Percentiles rank a stretch among this genome's conserved stretches.
phyloP scores from a whole-genome alignment of 164 flowering plant species.

The Hamamelis virginiana region DNA sequence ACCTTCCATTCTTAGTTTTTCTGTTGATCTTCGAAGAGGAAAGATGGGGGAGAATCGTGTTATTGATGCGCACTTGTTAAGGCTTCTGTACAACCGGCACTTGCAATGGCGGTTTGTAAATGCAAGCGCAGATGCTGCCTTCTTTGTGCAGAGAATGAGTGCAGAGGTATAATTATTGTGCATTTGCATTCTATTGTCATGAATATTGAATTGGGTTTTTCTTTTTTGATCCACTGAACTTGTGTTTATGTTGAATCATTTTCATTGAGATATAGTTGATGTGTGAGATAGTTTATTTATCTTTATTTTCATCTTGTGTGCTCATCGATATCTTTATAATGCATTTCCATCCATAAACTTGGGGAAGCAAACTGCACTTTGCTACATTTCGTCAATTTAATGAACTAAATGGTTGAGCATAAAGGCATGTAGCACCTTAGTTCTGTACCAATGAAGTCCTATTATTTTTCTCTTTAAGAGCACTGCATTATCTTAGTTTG shows the following conservation, averaged over 20 bases:
- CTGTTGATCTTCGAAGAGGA: conserved; percentile 68
- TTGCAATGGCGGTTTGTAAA: conserved; percentile 86
- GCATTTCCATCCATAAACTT: neutral
- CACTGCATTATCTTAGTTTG: neutral
- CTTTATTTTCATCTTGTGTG: neutral
- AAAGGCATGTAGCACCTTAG: neutral
- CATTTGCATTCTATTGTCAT: neutral
- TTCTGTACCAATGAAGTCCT: neutral
- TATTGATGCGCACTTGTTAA: conserved; percentile 70
- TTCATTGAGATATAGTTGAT: neutral
- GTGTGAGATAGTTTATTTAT: neutral
- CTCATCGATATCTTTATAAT: neutral
- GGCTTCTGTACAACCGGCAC: conserved; percentile 70
- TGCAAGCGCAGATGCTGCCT: conserved; percentile 67
- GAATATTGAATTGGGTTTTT: neutral
- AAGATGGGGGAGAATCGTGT: conserved; percentile 71
- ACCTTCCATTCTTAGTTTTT: conserved; percentile 70
- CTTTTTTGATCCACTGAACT: neutral
- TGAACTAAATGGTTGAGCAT: too few species aligned
- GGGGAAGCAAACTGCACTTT: neutral
- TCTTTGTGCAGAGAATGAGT: conserved; percentile 49
- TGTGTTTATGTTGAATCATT: neutral
- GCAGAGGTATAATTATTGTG: conserved; percentile 53
- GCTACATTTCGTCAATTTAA: too few species aligned
- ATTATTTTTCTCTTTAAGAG: neutral